Conservation (phyloP, 257 asterid genomes). For the Haberlea rhodopensis region DNA sequence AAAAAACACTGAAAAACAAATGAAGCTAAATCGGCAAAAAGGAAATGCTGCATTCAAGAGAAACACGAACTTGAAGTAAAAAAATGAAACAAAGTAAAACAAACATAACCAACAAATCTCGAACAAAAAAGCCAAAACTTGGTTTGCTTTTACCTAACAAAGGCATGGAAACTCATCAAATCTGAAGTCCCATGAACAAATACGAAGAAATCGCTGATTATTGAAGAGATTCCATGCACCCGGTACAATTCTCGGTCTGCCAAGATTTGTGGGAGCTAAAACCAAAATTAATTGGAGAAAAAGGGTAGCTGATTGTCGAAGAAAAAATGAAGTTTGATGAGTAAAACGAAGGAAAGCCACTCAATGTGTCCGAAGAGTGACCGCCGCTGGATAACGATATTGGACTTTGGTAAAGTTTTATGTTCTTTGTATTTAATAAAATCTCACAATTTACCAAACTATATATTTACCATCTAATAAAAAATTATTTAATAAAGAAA, state of each 20-base stretch:
- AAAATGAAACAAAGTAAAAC: not conserved
- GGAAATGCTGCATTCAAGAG: not conserved
- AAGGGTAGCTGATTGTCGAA: not conserved
- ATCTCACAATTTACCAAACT: no score
- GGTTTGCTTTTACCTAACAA: slow-evolving; percentile 50
- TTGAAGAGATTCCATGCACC: slow-evolving; percentile 31
- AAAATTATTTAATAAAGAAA: no score
- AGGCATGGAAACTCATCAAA: slow-evolving; percentile 97
- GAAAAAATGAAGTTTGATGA: not conserved
- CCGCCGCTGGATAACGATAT: not conserved
- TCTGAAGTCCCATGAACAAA: slow-evolving; percentile 38
- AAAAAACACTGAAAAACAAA: not conserved
- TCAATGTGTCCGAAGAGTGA: not conserved
- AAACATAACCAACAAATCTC: not conserved
- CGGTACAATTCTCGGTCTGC: no score
- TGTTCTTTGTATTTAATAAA: no score
- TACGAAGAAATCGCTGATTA: slow-evolving; percentile 17
- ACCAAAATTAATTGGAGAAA: not conserved
- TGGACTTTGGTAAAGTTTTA: not conserved
- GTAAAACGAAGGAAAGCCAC: not conserved
- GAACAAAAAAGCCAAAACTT: slow-evolving; percentile 1
- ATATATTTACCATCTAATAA: no score
- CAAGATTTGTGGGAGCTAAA: no score
- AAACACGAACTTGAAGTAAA: not conserved
- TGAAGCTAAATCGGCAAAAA: not conserved